Conservation (phyloP, 495 filamentous ascomycete species). For the Aspergillus taichungensis region DNA sequence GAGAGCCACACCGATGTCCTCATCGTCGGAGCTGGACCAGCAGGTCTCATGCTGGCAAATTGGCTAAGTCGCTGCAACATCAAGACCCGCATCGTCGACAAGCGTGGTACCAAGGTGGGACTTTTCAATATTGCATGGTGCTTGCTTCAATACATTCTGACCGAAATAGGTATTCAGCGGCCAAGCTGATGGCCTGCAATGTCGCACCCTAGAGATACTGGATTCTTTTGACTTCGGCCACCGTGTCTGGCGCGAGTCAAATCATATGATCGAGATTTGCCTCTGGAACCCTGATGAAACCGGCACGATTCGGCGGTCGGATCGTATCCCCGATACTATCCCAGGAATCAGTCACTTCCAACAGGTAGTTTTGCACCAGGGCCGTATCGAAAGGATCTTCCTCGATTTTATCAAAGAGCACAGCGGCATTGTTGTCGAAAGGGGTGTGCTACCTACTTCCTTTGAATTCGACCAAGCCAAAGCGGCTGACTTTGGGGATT, state of each 20-base stretch:
- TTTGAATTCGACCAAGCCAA: slow-evolving; percentile 33
- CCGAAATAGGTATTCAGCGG: slow-evolving; percentile 29
- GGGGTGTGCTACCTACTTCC: too few species aligned
- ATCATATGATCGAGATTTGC: slow-evolving; percentile 44
- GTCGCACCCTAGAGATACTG: slow-evolving; percentile 53
- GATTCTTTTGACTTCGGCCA: slow-evolving; percentile 55
- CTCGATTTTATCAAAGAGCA: too few species aligned
- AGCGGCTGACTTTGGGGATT: slow-evolving; percentile 36
- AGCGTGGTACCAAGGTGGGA: slow-evolving; percentile 40
- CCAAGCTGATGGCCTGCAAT: slow-evolving; percentile 52
- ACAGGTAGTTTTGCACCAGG: too few species aligned
- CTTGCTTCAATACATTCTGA: too few species aligned
- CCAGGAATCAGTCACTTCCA: too few species aligned
- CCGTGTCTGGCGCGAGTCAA: slow-evolving; percentile 50
- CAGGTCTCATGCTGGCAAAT: slow-evolving; percentile 51
- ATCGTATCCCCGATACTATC: too few species aligned
- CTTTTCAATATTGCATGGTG: too few species aligned
- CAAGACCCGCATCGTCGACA: slow-evolving; percentile 50
- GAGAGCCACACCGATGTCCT: slow-evolving; percentile 25
- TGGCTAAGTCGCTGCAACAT: slow-evolving; percentile 52
- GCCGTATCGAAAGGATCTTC: too few species aligned
- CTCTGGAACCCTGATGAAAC: slow-evolving; percentile 19
- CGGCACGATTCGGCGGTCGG: too few species aligned
- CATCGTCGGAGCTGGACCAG: slow-evolving; percentile 56
- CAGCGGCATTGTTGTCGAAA: too few species aligned